Base-by-base conservation (phyloP, 306 rosid species). In the Quercus robur region DNA sequence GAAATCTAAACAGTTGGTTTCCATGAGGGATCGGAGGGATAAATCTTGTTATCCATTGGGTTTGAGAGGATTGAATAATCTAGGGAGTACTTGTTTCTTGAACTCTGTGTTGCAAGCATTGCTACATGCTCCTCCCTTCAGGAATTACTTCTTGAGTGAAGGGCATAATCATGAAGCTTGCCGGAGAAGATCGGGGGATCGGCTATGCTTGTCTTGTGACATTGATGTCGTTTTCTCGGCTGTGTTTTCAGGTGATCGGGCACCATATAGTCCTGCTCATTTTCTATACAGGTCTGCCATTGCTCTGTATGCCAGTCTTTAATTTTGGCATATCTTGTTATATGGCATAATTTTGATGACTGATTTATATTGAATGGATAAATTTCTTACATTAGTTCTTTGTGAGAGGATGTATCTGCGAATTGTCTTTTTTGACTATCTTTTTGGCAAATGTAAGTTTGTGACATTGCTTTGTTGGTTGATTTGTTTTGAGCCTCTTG, bases 21-120 rank as follows among this genome's bases (percentile, higher is more conserved):
- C 80, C 30, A 20, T 75, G 71, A 78, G 80, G 54, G 93, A 94
- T 88, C 86, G 67, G 59, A 88, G 88, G 85, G 92, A 84, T 20
- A 92, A 94, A 77, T 90, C 97, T 4, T 94, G 98, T 76, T 90
- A 90, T 76, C 97, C 97, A 75, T 59, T 84, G 81, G 97, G 94
- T 58, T 89, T 94, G 84, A 94, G 98, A 84, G 98, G 97, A 6
- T 88, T 94, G 88, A 94, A 89, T 88, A 89, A 92, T 79, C 83
- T 94, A 80, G 97, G 97, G 26, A 94, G 80, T 67, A 92, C 98
- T 75, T 92, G 97, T 78, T 94, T 92, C 83, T 89, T 94, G 98
- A 94, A 92, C 79, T 94, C 97, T 74, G 96, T 94, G 74, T 63
- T 94, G 90, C 98, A 92, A 81, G 98, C 90, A n/a, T 77, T 94